Conservation (phyloP, 2,329 filamentous ascomycete genomes). For the Aspergillus awamori region DNA sequence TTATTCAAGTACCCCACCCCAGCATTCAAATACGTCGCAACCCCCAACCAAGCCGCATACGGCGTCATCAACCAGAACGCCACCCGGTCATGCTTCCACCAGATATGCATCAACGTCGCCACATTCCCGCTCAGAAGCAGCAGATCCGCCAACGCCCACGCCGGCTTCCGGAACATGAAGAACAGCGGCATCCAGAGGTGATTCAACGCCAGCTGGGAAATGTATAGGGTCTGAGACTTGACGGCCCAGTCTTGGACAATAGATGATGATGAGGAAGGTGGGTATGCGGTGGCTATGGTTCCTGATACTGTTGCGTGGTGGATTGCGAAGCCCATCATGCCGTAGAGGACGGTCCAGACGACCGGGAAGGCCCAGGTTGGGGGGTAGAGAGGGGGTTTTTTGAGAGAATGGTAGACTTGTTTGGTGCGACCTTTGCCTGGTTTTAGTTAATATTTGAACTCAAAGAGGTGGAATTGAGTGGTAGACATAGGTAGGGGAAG, state of each 20-base stretch:
- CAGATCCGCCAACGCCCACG: conserved; percentile 75
- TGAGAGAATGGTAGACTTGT: conserved; percentile 40
- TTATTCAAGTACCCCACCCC: conserved; percentile 69
- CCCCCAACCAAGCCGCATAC: conserved; percentile 83
- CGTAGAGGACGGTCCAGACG: conserved; percentile 62
- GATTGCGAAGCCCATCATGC: conserved; percentile 83
- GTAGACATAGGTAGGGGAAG: background rate
- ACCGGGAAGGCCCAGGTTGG: conserved; percentile 62
- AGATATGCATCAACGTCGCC: conserved; percentile 73
- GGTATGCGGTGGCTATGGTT: conserved; percentile 55
- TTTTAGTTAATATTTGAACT: background rate
- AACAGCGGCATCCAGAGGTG: conserved; percentile 91
- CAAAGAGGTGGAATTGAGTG: background rate
- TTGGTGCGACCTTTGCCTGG: conserved; percentile 34
- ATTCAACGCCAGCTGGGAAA: conserved; percentile 82
- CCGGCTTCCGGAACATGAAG: conserved; percentile 74
- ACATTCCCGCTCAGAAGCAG: conserved; percentile 71
- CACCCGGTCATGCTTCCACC: conserved; percentile 71
- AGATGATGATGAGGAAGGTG: conserved; percentile 34
- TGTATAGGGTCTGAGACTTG: conserved; percentile 78
- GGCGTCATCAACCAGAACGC: conserved; percentile 76
- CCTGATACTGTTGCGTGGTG: conserved; percentile 73
- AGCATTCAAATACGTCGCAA: conserved; percentile 81
- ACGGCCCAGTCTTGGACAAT: conserved; percentile 62
- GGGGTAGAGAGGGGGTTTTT: conserved; percentile 56